Percentiles rank a stretch among this genome's conserved stretches.
These are phyloP conservation scores for Pyrus betulifolia DNA, from an alignment of 306 rosid genomes.

Conservation along the genomic window DNA sequence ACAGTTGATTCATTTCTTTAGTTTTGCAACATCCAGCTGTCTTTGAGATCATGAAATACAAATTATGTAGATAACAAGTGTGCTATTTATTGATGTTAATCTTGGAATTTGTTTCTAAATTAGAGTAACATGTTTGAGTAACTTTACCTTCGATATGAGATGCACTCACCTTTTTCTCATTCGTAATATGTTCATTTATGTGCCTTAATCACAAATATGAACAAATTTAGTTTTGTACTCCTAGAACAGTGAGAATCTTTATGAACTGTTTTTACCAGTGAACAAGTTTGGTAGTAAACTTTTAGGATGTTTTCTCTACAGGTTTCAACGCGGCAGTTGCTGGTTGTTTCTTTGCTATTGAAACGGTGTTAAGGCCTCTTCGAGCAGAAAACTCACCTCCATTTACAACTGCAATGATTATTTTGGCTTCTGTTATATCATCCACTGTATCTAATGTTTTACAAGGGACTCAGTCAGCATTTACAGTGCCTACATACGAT, in stretches of 20 bases:
- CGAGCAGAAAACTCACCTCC: slow-evolving; percentile 99
- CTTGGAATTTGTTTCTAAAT: background rate
- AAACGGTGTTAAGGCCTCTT: slow-evolving; percentile 89
- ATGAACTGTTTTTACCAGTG: background rate
- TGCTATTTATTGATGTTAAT: background rate
- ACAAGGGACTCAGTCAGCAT: slow-evolving; percentile 83
- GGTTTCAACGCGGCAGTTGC: slow-evolving; percentile 99
- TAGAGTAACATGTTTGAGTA: background rate
- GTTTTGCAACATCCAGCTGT: background rate
- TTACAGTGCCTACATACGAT: slow-evolving; percentile 81
- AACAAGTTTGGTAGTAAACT: background rate
- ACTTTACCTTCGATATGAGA: background rate
- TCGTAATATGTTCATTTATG: background rate
- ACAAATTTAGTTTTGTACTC: background rate
- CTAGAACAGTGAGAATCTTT: background rate
- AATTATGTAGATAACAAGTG: background rate
- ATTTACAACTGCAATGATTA: slow-evolving; percentile 97
- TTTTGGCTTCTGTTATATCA: slow-evolving; percentile 95
- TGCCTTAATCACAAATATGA: background rate
- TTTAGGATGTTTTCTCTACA: slow-evolving; percentile 35
- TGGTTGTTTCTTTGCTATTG: slow-evolving; percentile 98
- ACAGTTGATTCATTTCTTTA: background rate
- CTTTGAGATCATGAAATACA: background rate
- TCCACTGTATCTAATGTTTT: slow-evolving; percentile 90
- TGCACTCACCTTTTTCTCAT: background rate